A percentile compares a stretch with the other conserved stretches of the same genome.
These are phyloP conservation scores for Xylaria arbuscula DNA, from an alignment of 2,329 filamentous ascomycete species.

Conservation along the genomic window DNA sequence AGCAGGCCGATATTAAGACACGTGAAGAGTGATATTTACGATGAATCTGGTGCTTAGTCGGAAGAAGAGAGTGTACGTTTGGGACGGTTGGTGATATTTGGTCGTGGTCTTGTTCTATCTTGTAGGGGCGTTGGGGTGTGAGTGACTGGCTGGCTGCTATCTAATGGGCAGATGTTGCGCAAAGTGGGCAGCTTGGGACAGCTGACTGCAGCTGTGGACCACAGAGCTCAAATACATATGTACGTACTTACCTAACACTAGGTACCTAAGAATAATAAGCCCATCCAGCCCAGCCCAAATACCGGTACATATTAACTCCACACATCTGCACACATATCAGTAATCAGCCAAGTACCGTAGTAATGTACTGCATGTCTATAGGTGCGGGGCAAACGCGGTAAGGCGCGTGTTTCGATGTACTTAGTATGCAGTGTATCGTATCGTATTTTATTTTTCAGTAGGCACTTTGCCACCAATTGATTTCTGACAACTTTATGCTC, in stretches of 20 bases:
- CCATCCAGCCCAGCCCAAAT: too few species aligned
- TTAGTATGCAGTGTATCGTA: background rate
- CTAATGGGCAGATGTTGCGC: background rate
- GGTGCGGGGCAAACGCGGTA: slow-evolving; percentile 15
- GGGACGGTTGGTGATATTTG: background rate
- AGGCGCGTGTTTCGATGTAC: background rate
- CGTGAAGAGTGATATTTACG: background rate
- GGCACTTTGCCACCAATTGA: background rate
- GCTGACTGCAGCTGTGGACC: background rate
- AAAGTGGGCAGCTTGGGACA: background rate
- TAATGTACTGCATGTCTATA: background rate
- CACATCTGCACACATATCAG: background rate
- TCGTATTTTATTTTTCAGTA: background rate
- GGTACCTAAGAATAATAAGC: too few species aligned
- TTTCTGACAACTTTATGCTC: background rate
- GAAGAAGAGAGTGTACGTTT: background rate
- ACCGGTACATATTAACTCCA: background rate
- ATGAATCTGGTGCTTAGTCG: slow-evolving; percentile 19
- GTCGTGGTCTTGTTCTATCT: background rate
- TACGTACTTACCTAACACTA: too few species aligned
- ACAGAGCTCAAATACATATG: too few species aligned
- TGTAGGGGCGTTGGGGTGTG: too few species aligned
- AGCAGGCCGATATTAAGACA: background rate
- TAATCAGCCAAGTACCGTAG: background rate
- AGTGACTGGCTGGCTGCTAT: too few species aligned